These are phyloP conservation scores for Cytospora mali DNA, from an alignment of 2,329 filamentous ascomycete species.

Conservation along the genomic window DNA sequence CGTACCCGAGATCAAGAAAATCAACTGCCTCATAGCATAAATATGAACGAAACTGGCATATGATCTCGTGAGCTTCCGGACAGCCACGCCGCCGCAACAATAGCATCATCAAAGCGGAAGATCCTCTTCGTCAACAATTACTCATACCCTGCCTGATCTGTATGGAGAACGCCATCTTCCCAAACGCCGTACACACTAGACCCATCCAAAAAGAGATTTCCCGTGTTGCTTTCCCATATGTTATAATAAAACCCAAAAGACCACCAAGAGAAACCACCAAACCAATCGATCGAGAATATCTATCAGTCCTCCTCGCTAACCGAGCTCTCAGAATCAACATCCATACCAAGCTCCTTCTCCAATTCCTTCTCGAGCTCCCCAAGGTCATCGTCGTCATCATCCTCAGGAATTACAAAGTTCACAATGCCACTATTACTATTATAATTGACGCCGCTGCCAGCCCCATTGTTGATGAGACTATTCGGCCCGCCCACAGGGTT, in stretches of 20 bases:
- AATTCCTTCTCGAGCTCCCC: conserved; percentile 54
- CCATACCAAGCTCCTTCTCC: conserved; percentile 53
- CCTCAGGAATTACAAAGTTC: conserved; percentile 25
- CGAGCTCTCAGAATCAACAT: conserved; percentile 57
- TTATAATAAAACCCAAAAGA: not conserved
- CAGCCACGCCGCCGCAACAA: not conserved
- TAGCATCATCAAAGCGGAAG: not conserved
- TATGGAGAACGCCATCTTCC: not conserved
- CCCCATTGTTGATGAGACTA: conserved; percentile 29
- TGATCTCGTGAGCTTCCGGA: not conserved
- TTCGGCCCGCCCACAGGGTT: conserved; percentile 51
- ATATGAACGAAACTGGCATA: not conserved
- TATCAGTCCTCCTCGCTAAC: conserved; percentile 67
- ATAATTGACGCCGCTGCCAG: conserved; percentile 35
- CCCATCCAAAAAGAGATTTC: not conserved
- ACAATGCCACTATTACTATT: conserved; percentile 36
- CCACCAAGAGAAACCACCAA: too few species aligned
- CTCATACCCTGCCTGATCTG: not conserved
- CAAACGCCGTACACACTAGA: not conserved
- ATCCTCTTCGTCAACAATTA: not conserved
- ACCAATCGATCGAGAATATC: too few species aligned
- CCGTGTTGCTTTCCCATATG: not conserved
- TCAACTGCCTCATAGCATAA: not conserved
- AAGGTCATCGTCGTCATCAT: conserved; percentile 35
- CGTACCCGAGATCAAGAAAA: not conserved